Conservation (phyloP, 345 rosid genomes). For the Gossypium herbaceum region DNA sequence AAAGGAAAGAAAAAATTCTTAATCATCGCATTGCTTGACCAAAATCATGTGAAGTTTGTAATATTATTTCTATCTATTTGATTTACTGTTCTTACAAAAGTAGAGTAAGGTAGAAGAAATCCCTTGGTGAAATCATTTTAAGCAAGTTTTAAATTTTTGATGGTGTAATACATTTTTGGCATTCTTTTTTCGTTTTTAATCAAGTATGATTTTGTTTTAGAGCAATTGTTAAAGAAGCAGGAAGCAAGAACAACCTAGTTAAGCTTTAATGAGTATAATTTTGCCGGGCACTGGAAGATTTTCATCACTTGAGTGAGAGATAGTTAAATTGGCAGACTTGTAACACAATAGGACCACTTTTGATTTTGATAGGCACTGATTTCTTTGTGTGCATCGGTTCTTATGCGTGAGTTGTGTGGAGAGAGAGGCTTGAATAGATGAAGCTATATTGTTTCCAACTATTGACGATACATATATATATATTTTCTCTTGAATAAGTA, state of each 20-base stretch:
- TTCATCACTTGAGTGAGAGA: not conserved
- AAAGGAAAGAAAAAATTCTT: not conserved
- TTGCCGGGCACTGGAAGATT: not conserved
- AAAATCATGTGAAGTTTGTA: not conserved
- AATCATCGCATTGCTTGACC: not conserved
- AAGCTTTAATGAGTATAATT: not conserved
- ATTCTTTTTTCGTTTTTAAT: not conserved
- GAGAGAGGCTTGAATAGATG: not conserved
- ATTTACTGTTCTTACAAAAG: not conserved
- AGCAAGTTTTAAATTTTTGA: not conserved
- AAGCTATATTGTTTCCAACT: not conserved
- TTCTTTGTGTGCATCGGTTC: not conserved
- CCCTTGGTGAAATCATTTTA: not conserved
- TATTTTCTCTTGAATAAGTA: not conserved
- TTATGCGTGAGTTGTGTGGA: not conserved
- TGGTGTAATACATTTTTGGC: not conserved
- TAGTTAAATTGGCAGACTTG: not conserved
- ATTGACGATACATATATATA: not conserved
- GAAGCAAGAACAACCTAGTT: not conserved
- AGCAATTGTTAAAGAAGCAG: not conserved
- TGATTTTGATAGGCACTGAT: not conserved
- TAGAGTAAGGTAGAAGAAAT: not conserved
- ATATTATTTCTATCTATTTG: not conserved
- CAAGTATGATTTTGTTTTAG: not conserved
- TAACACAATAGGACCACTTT: not conserved